Evolutionary conservation across 2,329 filamentous ascomycete genomes (phyloP), one percentile per base, ranked within the genome.

Genomic region (Trichoderma atroviride): DNA sequence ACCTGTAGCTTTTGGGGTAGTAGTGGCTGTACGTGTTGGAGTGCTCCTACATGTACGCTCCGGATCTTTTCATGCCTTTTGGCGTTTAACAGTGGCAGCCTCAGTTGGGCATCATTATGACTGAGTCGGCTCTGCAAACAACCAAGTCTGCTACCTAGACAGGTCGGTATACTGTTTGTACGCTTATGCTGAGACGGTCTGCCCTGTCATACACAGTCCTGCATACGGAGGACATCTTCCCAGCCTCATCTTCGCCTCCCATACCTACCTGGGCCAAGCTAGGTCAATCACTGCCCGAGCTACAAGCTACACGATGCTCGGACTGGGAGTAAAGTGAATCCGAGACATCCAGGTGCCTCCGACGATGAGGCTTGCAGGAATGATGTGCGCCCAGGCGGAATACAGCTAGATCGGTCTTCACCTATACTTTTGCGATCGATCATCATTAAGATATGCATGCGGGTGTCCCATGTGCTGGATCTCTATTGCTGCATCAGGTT

Each of bases 381-480:
- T 63, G 52, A 69, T 62, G 35, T 47, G 66, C 50, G 33, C 58
- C 58, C 66, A 57, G 37, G 55, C 64, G 58, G 59, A 69, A 57
- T 37, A 43, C 47, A 57, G 58, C 66, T 63, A 62, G 59, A 57
- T 69, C 58, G 59, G 52, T 27, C 16, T 57, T 69, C 37, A 69
- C 66, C 37, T 63, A 63, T 50, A 60, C 50, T 63, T 58, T 60
- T 5, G 27, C 56, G 57, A 60, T 68, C 57, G 65, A 68, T 68
- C 65, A 67, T 59, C 55, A 35, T 67, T 59, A 16, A 59, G 64
- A 67, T 67, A 59, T 67, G 64, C 64, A 59, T 67, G 64, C 64
- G 64, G 64, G 64, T 52, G 55, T 67, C 55, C 64, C 64, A 67
- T 67, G 64, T 52, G 64, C 64, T 67, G 58, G 64, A 58, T 67